Percentiles rank a stretch among this genome's conserved stretches.
Conservation (phyloP, 306 rosid species). For the Cucurbita ficifolia region DNA sequence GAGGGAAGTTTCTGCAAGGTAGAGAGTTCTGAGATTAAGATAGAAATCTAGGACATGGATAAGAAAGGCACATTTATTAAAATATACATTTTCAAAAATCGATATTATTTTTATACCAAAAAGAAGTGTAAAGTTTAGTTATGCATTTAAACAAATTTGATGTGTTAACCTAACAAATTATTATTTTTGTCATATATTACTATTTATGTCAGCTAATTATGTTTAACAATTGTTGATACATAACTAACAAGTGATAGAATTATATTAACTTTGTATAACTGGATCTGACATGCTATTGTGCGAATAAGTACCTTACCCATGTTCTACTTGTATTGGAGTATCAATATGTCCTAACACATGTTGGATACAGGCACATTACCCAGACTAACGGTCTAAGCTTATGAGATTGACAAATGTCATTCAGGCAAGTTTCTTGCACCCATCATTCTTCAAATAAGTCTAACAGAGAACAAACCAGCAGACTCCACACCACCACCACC, state of each 20-base stretch:
- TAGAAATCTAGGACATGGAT: neutral
- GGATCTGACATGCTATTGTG: neutral
- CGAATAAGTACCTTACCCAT: neutral
- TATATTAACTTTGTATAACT: neutral
- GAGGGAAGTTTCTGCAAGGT: conserved; percentile 82
- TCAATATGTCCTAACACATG: neutral
- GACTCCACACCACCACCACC: neutral
- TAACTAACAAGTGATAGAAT: neutral
- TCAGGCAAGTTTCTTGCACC: neutral
- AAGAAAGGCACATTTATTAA: neutral
- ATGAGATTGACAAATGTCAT: neutral
- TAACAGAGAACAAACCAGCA: neutral
- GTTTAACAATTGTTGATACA: neutral
- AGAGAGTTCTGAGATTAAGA: neutral
- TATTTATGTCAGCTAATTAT: neutral
- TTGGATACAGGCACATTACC: neutral
- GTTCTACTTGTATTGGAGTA: neutral
- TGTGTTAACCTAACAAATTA: neutral
- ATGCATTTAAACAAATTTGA: neutral
- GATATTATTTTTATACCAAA: neutral
- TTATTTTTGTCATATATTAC: neutral
- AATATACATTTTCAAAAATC: neutral
- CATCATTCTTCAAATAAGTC: neutral
- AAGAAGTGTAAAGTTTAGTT: neutral
- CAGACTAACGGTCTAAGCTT: neutral